phyloP scores from a whole-genome alignment of 2,329 filamentous ascomycete genomes.

The Phoma herbarum region DNA sequence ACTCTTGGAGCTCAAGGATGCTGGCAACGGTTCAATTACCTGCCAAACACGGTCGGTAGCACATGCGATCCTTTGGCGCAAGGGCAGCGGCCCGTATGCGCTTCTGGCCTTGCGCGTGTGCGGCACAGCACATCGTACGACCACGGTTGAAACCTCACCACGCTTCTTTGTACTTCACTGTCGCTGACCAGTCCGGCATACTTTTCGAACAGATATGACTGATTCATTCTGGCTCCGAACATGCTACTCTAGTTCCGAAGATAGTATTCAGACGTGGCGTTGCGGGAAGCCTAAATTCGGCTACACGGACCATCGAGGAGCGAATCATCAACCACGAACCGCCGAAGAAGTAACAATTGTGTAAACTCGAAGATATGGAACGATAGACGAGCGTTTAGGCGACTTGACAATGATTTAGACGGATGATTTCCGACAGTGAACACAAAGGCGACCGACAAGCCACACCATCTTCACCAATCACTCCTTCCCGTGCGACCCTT shows the following conservation, averaged over 20 bases:
- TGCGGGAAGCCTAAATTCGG: slow-evolving; percentile 28
- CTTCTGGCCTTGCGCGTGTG: neutral
- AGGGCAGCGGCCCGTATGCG: neutral
- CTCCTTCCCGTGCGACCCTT: slow-evolving; percentile 3
- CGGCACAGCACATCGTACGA: slow-evolving; percentile 5
- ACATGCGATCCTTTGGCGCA: neutral
- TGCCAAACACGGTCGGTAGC: neutral
- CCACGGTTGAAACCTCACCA: neutral
- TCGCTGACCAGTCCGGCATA: neutral
- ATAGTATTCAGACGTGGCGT: neutral
- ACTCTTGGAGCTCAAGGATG: neutral
- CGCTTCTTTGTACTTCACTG: too few species aligned
- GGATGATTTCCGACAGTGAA: slow-evolving; percentile 26
- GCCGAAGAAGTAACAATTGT: slow-evolving; percentile 25
- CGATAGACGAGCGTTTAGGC: slow-evolving; percentile 23
- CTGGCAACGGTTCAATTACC: neutral
- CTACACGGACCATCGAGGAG: slow-evolving; percentile 28
- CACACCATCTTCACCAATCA: slow-evolving; percentile 24
- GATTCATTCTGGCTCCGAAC: neutral
- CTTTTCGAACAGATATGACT: neutral
- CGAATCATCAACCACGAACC: slow-evolving; percentile 30
- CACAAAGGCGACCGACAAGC: slow-evolving; percentile 22
- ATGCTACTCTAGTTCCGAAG: neutral
- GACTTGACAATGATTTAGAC: slow-evolving; percentile 5
- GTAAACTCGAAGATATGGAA: slow-evolving; percentile 25